Percentiles rank a stretch among this genome's conserved stretches.
phyloP scores from a whole-genome alignment of 2,329 filamentous ascomycete genomes.

The Cladosporium halotolerans region DNA sequence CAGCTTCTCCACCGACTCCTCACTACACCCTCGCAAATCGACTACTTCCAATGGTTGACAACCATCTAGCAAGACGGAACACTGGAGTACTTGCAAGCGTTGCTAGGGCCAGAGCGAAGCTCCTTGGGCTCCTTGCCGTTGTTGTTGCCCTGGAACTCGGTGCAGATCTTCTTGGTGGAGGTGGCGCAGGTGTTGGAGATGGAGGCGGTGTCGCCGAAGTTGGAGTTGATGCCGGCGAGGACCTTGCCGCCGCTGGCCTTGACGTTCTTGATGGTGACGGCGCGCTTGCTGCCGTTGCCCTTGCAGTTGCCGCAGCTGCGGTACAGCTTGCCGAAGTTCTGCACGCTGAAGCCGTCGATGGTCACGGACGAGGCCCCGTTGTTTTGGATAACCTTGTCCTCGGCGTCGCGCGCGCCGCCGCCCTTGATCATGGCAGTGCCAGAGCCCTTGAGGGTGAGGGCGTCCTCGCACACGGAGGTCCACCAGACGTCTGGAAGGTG shows the following conservation, averaged over 20 bases:
- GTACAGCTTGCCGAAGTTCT: conserved; percentile 9
- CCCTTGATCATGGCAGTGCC: conserved; percentile 20
- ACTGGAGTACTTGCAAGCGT: conserved; percentile 11
- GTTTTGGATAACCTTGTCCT: conserved; percentile 15
- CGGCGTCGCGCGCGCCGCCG: conserved; percentile 28
- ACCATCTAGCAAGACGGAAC: conserved; percentile 10
- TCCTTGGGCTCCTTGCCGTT: conserved; percentile 9
- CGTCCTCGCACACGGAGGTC: conserved; percentile 31
- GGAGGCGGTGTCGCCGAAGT: conserved; percentile 10
- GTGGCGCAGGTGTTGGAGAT: conserved; percentile 10
- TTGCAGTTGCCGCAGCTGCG: conserved; percentile 10
- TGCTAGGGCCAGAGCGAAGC: conserved; percentile 3
- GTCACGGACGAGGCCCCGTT: conserved; percentile 14
- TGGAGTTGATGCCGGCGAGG: conserved; percentile 11
- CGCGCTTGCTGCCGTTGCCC: conserved; percentile 10
- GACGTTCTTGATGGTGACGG: conserved; percentile 11
- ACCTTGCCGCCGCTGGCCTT: conserved; percentile 8
- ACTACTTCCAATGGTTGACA: not conserved
- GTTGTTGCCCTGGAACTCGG: conserved; percentile 9
- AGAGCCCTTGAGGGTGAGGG: conserved; percentile 29
- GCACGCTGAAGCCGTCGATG: conserved; percentile 10
- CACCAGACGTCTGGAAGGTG: conserved; percentile 44
- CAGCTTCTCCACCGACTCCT: too few relatives aligned
- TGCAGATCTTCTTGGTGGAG: conserved; percentile 8
- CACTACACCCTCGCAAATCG: too few relatives aligned